These are phyloP conservation scores for Chlorella sp. DNA, from an alignment of 139 green algal genomes.

Conservation along the genomic window DNA sequence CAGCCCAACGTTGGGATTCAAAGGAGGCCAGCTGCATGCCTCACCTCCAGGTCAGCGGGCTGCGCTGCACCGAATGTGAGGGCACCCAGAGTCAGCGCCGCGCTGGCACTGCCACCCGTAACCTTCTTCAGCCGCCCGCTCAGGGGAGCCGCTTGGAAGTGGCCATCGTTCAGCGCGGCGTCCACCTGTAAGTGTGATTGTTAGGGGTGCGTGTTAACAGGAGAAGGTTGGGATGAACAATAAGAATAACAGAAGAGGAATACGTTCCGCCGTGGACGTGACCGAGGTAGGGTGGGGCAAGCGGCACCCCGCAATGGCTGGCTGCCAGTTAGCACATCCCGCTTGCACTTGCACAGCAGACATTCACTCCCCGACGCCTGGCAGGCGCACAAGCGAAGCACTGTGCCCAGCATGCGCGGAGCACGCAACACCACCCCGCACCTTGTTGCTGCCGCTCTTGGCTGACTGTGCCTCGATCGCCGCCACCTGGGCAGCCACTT, in stretches of 20 bases:
- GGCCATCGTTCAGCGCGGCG: constrained; percentile 2
- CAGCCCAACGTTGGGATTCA: not conserved
- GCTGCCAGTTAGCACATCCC: too few species aligned
- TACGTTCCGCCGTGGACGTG: too few species aligned
- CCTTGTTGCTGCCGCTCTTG: constrained; percentile 13
- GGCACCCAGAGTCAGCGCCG: not conserved
- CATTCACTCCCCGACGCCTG: not conserved
- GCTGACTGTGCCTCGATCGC: not conserved
- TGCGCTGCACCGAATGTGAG: constrained; percentile 2
- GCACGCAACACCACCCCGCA: not conserved
- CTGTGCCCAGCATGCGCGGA: too few species aligned
- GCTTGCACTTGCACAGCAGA: not conserved
- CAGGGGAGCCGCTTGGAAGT: not conserved
- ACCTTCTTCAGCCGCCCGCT: constrained; percentile 26
- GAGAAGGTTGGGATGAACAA: too few species aligned
- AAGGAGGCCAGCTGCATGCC: not conserved
- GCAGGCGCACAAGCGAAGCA: not conserved
- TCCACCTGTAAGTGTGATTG: not conserved
- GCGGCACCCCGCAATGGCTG: not conserved
- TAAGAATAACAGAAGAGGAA: not conserved
- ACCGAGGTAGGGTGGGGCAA: too few species aligned
- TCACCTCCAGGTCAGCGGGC: constrained; percentile 8
- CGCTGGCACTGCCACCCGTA: not conserved
- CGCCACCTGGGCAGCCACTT: not conserved
- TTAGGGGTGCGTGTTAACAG: too few species aligned